These are phyloP conservation scores for Malassezia japonica DNA, from an alignment of 1,284 basidiomycete species.

Conservation along the genomic window DNA sequence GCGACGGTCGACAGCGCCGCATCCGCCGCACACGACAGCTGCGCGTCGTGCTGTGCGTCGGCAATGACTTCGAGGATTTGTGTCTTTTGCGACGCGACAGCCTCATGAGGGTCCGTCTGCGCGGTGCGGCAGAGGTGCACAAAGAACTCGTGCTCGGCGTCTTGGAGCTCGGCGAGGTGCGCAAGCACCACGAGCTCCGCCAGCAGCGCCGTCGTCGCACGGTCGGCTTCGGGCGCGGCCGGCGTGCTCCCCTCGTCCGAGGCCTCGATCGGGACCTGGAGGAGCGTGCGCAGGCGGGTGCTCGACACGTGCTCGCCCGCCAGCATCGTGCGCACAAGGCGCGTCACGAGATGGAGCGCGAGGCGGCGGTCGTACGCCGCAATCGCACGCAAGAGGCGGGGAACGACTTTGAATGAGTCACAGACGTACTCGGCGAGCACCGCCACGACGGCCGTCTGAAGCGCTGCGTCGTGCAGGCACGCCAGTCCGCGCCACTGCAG, in stretches of 20 bases:
- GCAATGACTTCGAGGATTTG: conserved; percentile 23
- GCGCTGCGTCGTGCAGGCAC: conserved; percentile 19
- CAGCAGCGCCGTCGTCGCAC: conserved; percentile 19
- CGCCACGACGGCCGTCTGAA: conserved; percentile 17
- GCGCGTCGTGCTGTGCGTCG: conserved; percentile 19
- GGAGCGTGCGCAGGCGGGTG: background rate
- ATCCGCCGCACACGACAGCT: conserved; percentile 28
- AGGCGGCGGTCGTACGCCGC: conserved; percentile 1
- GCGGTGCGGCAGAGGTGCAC: conserved; percentile 39
- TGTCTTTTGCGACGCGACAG: conserved; percentile 27
- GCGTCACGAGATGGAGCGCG: background rate
- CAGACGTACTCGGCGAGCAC: background rate
- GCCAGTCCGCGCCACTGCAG: conserved; percentile 14
- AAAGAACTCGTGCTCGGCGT: conserved; percentile 28
- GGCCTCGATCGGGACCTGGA: background rate
- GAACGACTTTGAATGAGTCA: background rate
- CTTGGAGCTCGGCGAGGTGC: conserved; percentile 33
- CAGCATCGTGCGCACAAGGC: background rate
- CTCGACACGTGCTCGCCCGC: background rate
- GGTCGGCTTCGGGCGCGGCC: background rate
- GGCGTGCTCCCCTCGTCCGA: background rate
- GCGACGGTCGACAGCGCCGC: conserved; percentile 33
- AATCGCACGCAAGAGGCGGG: background rate
- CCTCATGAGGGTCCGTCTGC: conserved; percentile 28
- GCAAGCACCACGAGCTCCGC: conserved; percentile 37